Conservation (phyloP, 148 eudicot genomes). For the Limonium bicolor region DNA sequence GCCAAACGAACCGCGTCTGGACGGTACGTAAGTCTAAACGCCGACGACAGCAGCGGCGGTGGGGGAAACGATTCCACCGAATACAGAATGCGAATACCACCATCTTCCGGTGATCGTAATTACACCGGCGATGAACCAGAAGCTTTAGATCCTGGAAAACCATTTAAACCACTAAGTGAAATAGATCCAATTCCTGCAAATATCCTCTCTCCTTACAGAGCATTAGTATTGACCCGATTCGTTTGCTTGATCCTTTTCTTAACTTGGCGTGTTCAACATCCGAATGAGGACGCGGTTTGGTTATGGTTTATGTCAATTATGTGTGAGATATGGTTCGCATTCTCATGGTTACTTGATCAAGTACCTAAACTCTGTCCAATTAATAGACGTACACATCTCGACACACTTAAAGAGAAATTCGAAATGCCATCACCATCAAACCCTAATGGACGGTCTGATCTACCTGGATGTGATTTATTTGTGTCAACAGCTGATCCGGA, state of each 20-base stretch:
- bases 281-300: conserved; percentile 73
- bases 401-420: conserved; percentile 52
- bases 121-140: background rate
- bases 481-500: conserved; percentile 91
- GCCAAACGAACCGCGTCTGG: conserved; percentile 69
- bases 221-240: conserved; percentile 29
- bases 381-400: conserved; percentile 46
- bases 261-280: conserved; percentile 56
- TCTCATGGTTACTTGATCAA: conserved; percentile 85
- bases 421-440: conserved; percentile 59
- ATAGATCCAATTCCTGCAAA: background rate
- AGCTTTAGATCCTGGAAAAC: background rate
- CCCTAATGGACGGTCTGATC: conserved; percentile 76
- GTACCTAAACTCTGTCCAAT: conserved; percentile 63
- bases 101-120: background rate
- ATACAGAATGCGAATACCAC: conserved; percentile 49
- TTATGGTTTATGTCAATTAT: conserved; percentile 67
- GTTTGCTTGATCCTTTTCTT: conserved; percentile 43
- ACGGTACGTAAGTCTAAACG: conserved; percentile 48
- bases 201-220: conserved; percentile 1
- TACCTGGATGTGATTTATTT: conserved; percentile 72
- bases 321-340: conserved; percentile 76
- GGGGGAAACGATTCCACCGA: conserved; percentile 63
- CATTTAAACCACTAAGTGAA: background rate
- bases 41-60: conserved; percentile 61